Base-by-base conservation (phyloP, 179 eudicot species). In the Vitellaria paradoxa region DNA sequence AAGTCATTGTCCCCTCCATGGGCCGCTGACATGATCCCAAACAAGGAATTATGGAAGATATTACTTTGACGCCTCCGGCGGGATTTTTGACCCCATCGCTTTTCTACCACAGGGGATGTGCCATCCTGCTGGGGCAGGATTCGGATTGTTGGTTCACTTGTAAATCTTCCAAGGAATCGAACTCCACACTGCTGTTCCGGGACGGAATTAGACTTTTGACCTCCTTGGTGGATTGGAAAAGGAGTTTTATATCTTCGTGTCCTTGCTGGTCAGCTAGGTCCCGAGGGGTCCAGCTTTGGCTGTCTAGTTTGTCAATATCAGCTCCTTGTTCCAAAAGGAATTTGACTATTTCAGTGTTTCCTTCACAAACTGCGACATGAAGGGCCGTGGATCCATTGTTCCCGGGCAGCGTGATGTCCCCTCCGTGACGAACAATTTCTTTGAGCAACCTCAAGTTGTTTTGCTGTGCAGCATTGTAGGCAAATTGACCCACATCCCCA, bases 221-320 rank as follows among this genome's bases (percentile, higher is more conserved):
- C n/a, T 78, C 85, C 10, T 70, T 40, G 56, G 70, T 75, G 4
- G 90, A 78, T 53, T 87, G 81, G 79, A 94, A 89, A 40, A 94
- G 81, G 49, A 81, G 56, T 8, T 76, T 79, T 65, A 94, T 92
- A 9, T 86, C 91, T 4, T 90, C 89, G 20, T 92, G 92, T 10
- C 90, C 91, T 77, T 94, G 97, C 30, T 94, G 92, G 46, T 89
- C 98, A 0, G 98, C 97, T 3, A 92, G 81, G 9, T 72, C 85
- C 45, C 92, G 80, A 0, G 98, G 81, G 10, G 90, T 89, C 98
- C 97, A 92, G 4, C 93, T 96, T 56, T 83, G 59, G 40, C 15
- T 76, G 45, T 92, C 91, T 0, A 83, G 82, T 77, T 74, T 74
- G 76, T 91, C 91, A 59, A 85, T 47, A 59, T 85, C 82, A 0